phyloP scores from a whole-genome alignment of 192 early-diverging fungal genomes.

The Coemansia sp. region DNA sequence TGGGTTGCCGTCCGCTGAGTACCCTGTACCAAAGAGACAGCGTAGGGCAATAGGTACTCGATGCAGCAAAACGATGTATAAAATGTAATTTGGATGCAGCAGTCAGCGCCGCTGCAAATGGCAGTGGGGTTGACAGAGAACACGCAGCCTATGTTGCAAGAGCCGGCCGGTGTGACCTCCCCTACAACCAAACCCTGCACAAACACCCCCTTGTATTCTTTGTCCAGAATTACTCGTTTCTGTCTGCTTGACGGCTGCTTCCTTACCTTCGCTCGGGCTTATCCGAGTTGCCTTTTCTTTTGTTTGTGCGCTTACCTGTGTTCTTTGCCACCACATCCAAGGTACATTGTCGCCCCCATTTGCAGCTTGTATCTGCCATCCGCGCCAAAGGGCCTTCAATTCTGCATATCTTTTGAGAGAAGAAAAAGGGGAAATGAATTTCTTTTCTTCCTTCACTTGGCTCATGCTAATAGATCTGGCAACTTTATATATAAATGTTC shows the following conservation, averaged over 20 bases:
- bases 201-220: background rate
- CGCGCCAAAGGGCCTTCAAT: background rate
- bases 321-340: conserved; percentile 8
- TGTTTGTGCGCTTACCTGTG: background rate
- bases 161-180: background rate
- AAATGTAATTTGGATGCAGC: background rate
- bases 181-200: background rate
- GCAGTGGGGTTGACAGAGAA: background rate
- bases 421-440: background rate
- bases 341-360: conserved; percentile 6
- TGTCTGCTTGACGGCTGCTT: conserved; percentile 1
- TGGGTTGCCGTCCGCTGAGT: no score
- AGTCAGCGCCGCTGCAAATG: background rate
- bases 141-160: background rate
- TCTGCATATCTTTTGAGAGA: conserved; percentile 1
- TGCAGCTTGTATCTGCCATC: conserved; percentile 6
- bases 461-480: background rate
- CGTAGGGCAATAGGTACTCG: no score
- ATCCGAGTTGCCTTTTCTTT: background rate
- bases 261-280: background rate
- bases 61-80: no score
- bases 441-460: background rate
- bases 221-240: background rate
- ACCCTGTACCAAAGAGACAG: no score
- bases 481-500: conserved; percentile 3